Conservation (phyloP, 305 asterid species). For the Ajuga reptans region DNA sequence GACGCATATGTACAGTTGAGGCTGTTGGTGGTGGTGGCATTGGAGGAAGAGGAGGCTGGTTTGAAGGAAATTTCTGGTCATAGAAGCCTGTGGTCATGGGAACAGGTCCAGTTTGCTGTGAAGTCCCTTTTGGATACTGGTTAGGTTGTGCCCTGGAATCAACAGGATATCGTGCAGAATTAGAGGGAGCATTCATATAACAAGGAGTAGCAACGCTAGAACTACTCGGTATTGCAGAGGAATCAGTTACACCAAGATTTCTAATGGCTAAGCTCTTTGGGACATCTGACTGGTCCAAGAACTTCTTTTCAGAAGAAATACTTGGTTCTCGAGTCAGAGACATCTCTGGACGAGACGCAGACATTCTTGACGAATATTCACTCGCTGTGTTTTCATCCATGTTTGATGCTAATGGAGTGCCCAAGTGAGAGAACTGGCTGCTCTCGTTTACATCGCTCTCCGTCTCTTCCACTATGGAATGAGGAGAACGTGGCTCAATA, state of each 20-base stretch:
- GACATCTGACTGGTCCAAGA: slow-evolving; percentile 46
- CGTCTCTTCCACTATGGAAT: slow-evolving; percentile 71
- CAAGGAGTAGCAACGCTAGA: slow-evolving; percentile 35
- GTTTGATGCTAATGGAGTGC: slow-evolving; percentile 50
- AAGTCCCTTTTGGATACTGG: slow-evolving; percentile 38
- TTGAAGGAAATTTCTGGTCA: slow-evolving; percentile 52
- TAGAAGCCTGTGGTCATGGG: slow-evolving; percentile 43
- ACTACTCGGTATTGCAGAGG: slow-evolving; percentile 36
- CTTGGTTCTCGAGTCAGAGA: slow-evolving; percentile 74
- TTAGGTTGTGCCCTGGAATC: slow-evolving; percentile 55
- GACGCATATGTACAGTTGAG: slow-evolving; percentile 40
- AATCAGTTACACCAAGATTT: slow-evolving; percentile 31
- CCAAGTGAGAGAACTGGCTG: slow-evolving; percentile 47
- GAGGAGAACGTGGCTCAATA: slow-evolving; percentile 58
- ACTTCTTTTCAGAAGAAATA: slow-evolving; percentile 68
- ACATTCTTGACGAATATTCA: slow-evolving; percentile 72
- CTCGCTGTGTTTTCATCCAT: slow-evolving; percentile 56
- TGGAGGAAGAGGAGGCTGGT: slow-evolving; percentile 76
- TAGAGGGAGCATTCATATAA: slow-evolving; percentile 36
- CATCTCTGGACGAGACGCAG: slow-evolving; percentile 56
- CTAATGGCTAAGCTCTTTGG: slow-evolving; percentile 35
- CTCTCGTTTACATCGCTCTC: slow-evolving; percentile 56
- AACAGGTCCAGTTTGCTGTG: slow-evolving; percentile 36
- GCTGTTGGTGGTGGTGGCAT: slow-evolving; percentile 59
- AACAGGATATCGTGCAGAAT: slow-evolving; percentile 34